Evolutionary conservation across 2,329 filamentous ascomycete genomes (phyloP).

Genomic region (Fusarium circinatum): DNA sequence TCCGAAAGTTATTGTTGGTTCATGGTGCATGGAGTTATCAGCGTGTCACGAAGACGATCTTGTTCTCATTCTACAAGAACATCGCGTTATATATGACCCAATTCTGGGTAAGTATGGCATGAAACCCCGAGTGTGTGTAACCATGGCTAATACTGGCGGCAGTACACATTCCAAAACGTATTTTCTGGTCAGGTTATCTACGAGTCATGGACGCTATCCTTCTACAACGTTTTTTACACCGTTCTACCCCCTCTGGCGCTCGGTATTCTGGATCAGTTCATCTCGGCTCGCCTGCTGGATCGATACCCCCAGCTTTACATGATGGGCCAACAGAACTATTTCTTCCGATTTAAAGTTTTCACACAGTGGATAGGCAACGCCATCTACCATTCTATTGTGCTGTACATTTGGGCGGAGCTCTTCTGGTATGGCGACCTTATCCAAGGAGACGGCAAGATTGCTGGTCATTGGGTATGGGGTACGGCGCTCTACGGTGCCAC

Average conservation of each 20-base stretch:
- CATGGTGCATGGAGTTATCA: slow-evolving; percentile 99
- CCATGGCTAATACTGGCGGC: slow-evolving; percentile 31
- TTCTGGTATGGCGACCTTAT: slow-evolving; percentile 87
- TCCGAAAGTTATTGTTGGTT: slow-evolving; percentile 92
- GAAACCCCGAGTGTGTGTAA: background rate
- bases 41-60: slow-evolving; percentile 93
- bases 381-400: slow-evolving; percentile 91
- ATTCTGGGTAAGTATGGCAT: slow-evolving; percentile 81
- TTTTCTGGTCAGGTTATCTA: slow-evolving; percentile 98
- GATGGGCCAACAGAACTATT: slow-evolving; percentile 90
- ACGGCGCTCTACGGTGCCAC: slow-evolving; percentile 93
- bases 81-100: slow-evolving; percentile 99
- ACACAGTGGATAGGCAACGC: slow-evolving; percentile 93
- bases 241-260: slow-evolving; percentile 92
- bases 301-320: slow-evolving; percentile 96
- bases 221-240: slow-evolving; percentile 99
- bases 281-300: slow-evolving; percentile 91
- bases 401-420: slow-evolving; percentile 86
- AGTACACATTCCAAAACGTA: slow-evolving; percentile 98
- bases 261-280: slow-evolving; percentile 97
- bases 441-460: slow-evolving; percentile 80
- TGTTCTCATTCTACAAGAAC: slow-evolving; percentile 99
- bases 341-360: slow-evolving; percentile 94
- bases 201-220: slow-evolving; percentile 99
- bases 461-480: slow-evolving; percentile 98